Evolutionary conservation across 495 filamentous ascomycete species (phyloP).

Genomic region (Tuber microsphaerosporum): DNA sequence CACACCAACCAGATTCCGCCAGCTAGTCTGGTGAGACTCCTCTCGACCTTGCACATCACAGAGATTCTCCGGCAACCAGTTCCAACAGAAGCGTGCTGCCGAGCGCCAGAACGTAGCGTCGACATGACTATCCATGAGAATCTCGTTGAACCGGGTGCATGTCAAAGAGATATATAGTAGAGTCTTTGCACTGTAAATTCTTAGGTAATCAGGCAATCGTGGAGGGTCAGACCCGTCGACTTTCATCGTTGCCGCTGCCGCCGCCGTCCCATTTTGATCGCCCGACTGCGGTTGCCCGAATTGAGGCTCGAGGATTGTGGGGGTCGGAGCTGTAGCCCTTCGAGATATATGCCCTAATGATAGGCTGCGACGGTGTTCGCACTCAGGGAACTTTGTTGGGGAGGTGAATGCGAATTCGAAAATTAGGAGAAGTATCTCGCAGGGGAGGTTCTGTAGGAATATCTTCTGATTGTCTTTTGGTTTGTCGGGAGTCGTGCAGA

Average conservation of each 20-base stretch:
- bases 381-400: constrained; percentile 24
- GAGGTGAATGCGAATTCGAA: constrained; percentile 36
- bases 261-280: not conserved
- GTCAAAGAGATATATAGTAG: constrained; percentile 31
- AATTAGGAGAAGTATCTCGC: constrained; percentile 32
- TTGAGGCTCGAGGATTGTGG: not conserved
- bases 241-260: not conserved
- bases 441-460: constrained; percentile 26
- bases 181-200: constrained; percentile 36
- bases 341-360: constrained; percentile 10
- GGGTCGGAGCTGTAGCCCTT: constrained; percentile 21
- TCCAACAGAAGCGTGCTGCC: constrained; percentile 36
- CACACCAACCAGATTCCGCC: constrained; percentile 39
- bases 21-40: constrained; percentile 35
- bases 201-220: constrained; percentile 17
- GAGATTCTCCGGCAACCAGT: constrained; percentile 26
- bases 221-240: constrained; percentile 11
- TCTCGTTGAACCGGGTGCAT: constrained; percentile 32
- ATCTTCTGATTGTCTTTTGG: constrained; percentile 14
- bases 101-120: constrained; percentile 36
- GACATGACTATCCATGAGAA: constrained; percentile 25
- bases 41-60: constrained; percentile 38
- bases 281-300: not conserved
- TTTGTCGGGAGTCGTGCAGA: constrained; percentile 25
- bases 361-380: constrained; percentile 20